Conservation (phyloP, 306 rosid species). For the Glycine latifolia region DNA sequence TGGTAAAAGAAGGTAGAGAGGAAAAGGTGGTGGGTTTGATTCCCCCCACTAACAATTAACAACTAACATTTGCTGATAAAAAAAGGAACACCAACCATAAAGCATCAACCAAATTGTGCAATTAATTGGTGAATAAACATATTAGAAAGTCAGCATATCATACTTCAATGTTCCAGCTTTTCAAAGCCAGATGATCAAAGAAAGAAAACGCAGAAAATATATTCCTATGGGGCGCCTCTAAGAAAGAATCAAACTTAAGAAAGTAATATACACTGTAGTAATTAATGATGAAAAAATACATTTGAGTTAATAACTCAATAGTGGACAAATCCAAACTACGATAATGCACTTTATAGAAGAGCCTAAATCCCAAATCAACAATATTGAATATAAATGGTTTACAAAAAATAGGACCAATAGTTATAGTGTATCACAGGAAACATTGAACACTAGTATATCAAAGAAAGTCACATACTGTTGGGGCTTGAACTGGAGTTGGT, state of each 20-base stretch:
- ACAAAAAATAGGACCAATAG: not conserved
- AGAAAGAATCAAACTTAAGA: not conserved
- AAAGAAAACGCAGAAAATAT: not conserved
- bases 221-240: slow-evolving; percentile 24
- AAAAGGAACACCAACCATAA: slow-evolving; percentile 35
- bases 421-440: not conserved
- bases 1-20: no score
- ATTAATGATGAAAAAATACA: not conserved
- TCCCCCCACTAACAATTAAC: no score
- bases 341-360: no score
- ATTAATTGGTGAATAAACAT: slow-evolving; percentile 22
- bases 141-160: not conserved
- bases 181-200: slow-evolving; percentile 11
- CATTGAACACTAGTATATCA: slow-evolving; percentile 17
- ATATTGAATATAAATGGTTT: no score
- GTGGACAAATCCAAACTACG: slow-evolving; percentile 21
- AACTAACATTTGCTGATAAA: no score
- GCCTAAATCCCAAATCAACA: no score
- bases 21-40: no score
- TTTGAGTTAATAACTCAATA: slow-evolving; percentile 3
- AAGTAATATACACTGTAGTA: not conserved
- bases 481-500: slow-evolving; percentile 66
- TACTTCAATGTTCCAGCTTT: not conserved
- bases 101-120: slow-evolving; percentile 31
- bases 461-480: slow-evolving; percentile 54